These are phyloP conservation scores for Naganishia sp. DNA, from an alignment of 1,284 basidiomycete genomes.

Conservation along the genomic window DNA sequence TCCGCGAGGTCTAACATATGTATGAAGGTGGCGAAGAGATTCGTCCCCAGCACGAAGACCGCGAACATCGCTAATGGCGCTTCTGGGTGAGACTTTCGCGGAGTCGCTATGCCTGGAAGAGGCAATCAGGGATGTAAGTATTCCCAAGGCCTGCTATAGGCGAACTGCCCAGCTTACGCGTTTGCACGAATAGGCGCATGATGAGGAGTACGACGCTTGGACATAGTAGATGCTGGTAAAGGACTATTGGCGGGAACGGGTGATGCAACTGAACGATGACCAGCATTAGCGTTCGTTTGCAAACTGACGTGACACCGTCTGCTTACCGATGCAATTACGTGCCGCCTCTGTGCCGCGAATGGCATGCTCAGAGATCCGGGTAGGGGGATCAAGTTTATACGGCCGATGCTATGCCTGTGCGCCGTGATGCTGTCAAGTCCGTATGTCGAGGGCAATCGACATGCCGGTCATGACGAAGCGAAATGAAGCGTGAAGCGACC, in stretches of 20 bases:
- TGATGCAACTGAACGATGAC: conserved; percentile 17
- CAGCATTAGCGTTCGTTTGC: neutral
- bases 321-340: conserved; percentile 27
- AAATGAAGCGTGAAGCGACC: neutral
- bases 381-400: no score
- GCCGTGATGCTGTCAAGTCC: no score
- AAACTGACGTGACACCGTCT: neutral
- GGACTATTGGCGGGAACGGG: conserved; percentile 23
- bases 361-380: neutral
- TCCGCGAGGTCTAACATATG: conserved; percentile 45
- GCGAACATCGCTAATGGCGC: conserved; percentile 42
- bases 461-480: conserved; percentile 21
- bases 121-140: no score
- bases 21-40: conserved; percentile 41
- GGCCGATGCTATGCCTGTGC: neutral
- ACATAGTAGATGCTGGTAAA: conserved; percentile 47
- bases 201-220: conserved; percentile 48
- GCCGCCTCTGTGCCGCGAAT: conserved; percentile 24
- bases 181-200: conserved; percentile 42
- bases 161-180: conserved; percentile 35
- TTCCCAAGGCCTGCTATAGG: neutral
- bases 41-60: conserved; percentile 40
- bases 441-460: no score
- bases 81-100: conserved; percentile 43
- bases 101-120: conserved; percentile 42